Evolutionary conservation across 768 basidiomycete species (phyloP).

Genomic region (Suillus subalutaceus): DNA sequence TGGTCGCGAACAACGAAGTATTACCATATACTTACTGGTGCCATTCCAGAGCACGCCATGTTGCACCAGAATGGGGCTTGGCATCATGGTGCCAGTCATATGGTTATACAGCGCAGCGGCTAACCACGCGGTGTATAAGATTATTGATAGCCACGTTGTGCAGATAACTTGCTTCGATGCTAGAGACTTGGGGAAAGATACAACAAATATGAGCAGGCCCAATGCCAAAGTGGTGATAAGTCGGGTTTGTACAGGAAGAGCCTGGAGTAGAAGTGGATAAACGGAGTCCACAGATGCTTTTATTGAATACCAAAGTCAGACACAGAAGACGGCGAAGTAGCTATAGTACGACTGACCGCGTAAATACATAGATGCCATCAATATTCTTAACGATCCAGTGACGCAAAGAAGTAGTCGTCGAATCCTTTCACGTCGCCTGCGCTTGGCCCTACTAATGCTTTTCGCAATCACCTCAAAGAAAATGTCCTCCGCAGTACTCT

Average conservation of each 20-base stretch:
- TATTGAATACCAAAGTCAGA: slow-evolving; percentile 17
- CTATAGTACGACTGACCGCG: slow-evolving; percentile 50
- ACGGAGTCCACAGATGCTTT: slow-evolving; percentile 59
- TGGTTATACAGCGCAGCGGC: slow-evolving; percentile 54
- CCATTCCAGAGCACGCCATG: slow-evolving; percentile 64
- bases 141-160: slow-evolving; percentile 60
- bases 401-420: slow-evolving; percentile 46
- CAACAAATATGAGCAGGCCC: slow-evolving; percentile 47
- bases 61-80: slow-evolving; percentile 39
- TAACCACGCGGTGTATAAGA: slow-evolving; percentile 65
- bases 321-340: not conserved
- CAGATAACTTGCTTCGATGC: slow-evolving; percentile 55
- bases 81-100: slow-evolving; percentile 45
- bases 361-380: slow-evolving; percentile 64
- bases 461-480: slow-evolving; percentile 62
- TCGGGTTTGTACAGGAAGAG: slow-evolving; percentile 37
- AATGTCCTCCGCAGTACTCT: slow-evolving; percentile 67
- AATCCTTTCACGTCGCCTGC: slow-evolving; percentile 45
- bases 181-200: slow-evolving; percentile 59
- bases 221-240: slow-evolving; percentile 44
- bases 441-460: slow-evolving; percentile 48
- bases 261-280: slow-evolving; percentile 49
- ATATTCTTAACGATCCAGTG: slow-evolving; percentile 48
- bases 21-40: slow-evolving; percentile 49
- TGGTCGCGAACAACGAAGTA: slow-evolving; percentile 11